These are phyloP conservation scores for Clonostachys sp. DNA, from an alignment of 2,329 filamentous ascomycete genomes.

Conservation along the genomic window DNA sequence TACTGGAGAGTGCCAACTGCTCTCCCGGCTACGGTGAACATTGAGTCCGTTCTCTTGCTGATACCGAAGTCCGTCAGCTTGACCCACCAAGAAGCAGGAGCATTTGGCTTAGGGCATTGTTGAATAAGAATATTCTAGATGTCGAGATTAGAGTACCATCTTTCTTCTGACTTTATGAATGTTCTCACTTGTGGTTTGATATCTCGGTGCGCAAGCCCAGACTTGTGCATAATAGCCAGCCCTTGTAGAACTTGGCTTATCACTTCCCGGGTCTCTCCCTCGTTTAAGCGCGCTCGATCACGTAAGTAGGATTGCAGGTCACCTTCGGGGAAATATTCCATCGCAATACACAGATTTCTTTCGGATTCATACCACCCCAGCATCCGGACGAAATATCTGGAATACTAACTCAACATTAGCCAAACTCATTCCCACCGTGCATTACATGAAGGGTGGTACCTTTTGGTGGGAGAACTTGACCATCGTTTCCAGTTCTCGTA, in stretches of 20 bases:
- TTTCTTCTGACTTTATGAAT: no score
- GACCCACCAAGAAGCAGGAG: slow-evolving; percentile 10
- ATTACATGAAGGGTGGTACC: neutral
- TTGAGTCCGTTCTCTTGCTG: slow-evolving; percentile 1
- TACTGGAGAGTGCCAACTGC: slow-evolving; percentile 6
- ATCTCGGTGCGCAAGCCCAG: slow-evolving; percentile 11
- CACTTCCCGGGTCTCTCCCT: slow-evolving; percentile 8
- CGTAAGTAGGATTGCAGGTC: slow-evolving; percentile 10
- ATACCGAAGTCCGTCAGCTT: slow-evolving; percentile 11
- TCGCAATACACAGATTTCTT: slow-evolving; percentile 10
- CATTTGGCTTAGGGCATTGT: neutral
- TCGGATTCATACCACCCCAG: slow-evolving; percentile 12
- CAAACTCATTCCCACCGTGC: no score
- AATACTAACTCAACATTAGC: slow-evolving; percentile 6
- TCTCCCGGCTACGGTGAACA: neutral
- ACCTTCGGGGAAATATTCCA: slow-evolving; percentile 13
- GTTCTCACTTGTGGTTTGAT: slow-evolving; percentile 10
- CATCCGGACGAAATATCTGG: slow-evolving; percentile 13
- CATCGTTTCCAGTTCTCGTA: slow-evolving; percentile 12
- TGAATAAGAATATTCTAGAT: neutral
- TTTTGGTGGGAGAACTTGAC: slow-evolving; percentile 13
- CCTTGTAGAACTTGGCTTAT: slow-evolving; percentile 10
- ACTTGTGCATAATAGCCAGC: slow-evolving; percentile 11
- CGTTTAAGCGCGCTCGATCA: slow-evolving; percentile 3
- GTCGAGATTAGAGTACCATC: no score